Evolutionary conservation across 495 filamentous ascomycete genomes (phyloP).

Genomic region (Thozetella sp.): DNA sequence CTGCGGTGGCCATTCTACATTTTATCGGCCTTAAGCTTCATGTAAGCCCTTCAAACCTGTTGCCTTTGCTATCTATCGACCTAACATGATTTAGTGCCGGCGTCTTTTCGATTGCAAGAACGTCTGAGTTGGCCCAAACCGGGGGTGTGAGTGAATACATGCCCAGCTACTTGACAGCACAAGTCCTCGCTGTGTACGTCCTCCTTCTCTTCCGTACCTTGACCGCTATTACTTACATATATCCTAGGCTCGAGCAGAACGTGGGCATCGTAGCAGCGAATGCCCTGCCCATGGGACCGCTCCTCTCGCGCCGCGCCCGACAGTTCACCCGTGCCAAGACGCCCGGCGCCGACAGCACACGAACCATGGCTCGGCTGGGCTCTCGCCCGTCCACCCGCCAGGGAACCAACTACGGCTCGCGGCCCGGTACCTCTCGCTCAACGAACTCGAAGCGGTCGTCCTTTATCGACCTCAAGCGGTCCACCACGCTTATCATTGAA

Average conservation of each 20-base stretch:
- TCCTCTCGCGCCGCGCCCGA: constrained; percentile 23
- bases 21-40: constrained; percentile 23
- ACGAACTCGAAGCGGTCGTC: constrained; percentile 11
- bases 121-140: constrained; percentile 27
- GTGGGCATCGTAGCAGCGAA: constrained; percentile 35
- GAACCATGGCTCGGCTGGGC: constrained; percentile 8
- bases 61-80: neutral
- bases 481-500: constrained; percentile 23
- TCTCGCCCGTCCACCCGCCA: constrained; percentile 8
- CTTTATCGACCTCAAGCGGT: constrained; percentile 16
- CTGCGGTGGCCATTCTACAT: constrained; percentile 32
- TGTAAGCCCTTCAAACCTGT: constrained; percentile 14
- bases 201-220: neutral
- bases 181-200: constrained; percentile 29
- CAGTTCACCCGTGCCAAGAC: neutral
- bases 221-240: neutral
- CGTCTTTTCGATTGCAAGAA: constrained; percentile 30
- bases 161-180: constrained; percentile 24
- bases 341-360: constrained; percentile 11
- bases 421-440: neutral
- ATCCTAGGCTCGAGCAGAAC: constrained; percentile 31
- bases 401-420: neutral
- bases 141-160: constrained; percentile 19
- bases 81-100: constrained; percentile 19
- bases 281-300: constrained; percentile 28